Evolutionary conservation across 73 alveolate genomes (phyloP), one percentile per base, ranked within the genome.

Genomic region (Effrenium voratum): DNA sequence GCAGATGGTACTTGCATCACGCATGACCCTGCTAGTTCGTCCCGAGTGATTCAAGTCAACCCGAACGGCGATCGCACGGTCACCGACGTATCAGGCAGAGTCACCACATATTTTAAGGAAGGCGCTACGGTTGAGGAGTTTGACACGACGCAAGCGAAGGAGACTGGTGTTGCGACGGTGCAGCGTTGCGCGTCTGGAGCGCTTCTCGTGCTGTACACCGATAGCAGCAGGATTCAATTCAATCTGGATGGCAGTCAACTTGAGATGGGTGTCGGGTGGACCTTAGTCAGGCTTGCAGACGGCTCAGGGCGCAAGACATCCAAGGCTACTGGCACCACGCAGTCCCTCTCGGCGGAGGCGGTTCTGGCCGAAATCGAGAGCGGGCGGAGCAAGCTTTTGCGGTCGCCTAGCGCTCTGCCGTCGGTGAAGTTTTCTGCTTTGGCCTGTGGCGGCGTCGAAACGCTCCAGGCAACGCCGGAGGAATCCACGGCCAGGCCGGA

Each of bases 141-240:
- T 68, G 32, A 24, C 26, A 10, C 41, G 5, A 24, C 28, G 36
- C 80, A 68, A 41, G 28, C 80, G 16, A 41, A 38, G 13, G 36
- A 30, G 15, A 68, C 1, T 19, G 80, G 80, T 32, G 80, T 32
- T 68, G n/a, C 80, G 44, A 38, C 44, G 28, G 80, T 68, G 13
- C 80, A 68, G 80, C 80, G 80, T 68, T 68, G 80, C 46, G 80
- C 80, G 19, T 68, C 80, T n/a, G 80, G 80, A 4, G 80, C 80
- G 36, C 80, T 68, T 13, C 28, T 68, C 26, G 80, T 68, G 80
- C 28, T 41, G 36, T 68, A 68, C n/a, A 32, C 80, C 1, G 80
- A 68, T 68, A 41, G 44, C 13, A 68, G 44, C 44, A 68, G n/a
- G 36, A 41, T 68, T 26, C 80, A 68, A 32, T 68, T 68, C 36